phyloP scores from a whole-genome alignment of 208 protist genomes.

The Crithidia thermophila region DNA sequence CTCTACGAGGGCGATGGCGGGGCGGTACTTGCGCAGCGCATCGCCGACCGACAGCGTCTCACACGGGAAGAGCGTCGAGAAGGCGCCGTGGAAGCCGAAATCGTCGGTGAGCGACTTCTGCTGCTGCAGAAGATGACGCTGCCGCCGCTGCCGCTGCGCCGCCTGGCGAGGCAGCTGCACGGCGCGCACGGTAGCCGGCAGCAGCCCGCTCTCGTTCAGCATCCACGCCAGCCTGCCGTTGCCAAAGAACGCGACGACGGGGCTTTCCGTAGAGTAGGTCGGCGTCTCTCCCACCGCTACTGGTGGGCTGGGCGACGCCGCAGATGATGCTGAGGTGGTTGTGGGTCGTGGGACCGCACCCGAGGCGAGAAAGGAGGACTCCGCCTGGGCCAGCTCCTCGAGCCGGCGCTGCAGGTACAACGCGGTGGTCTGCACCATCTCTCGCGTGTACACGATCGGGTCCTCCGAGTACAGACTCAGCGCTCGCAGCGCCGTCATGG shows the following conservation, averaged over 20 bases:
- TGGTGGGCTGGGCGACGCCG: neutral
- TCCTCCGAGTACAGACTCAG: slow-evolving; percentile 58
- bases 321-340: neutral
- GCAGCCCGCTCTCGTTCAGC: slow-evolving; percentile 51
- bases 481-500: slow-evolving; percentile 51
- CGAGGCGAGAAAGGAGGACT: slow-evolving; percentile 33
- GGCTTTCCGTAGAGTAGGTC: slow-evolving; percentile 41
- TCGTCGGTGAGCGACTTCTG: slow-evolving; percentile 18
- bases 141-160: slow-evolving; percentile 29
- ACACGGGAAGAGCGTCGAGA: slow-evolving; percentile 51
- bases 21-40: slow-evolving; percentile 62
- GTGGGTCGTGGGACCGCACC: too few relatives aligned
- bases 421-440: slow-evolving; percentile 54
- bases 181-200: slow-evolving; percentile 35
- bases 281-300: too few relatives aligned
- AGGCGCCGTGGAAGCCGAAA: slow-evolving; percentile 25
- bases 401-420: slow-evolving; percentile 61
- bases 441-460: slow-evolving; percentile 47
- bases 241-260: slow-evolving; percentile 68
- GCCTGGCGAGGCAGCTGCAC: slow-evolving; percentile 53
- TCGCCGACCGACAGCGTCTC: slow-evolving; percentile 58
- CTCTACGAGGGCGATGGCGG: slow-evolving; percentile 66
- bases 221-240: slow-evolving; percentile 70
- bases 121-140: slow-evolving; percentile 33
- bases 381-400: slow-evolving; percentile 30